These are phyloP conservation scores for Aspergillus sp. DNA, from an alignment of 2,329 filamentous ascomycete genomes.

Conservation along the genomic window DNA sequence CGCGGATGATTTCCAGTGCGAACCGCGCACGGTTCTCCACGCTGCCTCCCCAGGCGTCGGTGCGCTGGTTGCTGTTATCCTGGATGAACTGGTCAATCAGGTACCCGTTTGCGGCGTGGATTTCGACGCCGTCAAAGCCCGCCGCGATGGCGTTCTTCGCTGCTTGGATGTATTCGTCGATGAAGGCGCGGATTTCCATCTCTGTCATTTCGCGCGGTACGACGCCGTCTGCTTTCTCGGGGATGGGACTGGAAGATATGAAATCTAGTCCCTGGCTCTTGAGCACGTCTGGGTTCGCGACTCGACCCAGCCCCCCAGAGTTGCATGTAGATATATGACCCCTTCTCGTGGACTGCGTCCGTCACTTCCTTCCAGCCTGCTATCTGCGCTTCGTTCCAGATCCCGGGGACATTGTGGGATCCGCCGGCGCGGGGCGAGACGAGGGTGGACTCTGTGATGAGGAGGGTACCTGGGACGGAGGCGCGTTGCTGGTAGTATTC, in stretches of 20 bases:
- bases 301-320: constrained; percentile 59
- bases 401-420: constrained; percentile 52
- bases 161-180: constrained; percentile 40
- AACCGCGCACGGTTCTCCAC: constrained; percentile 51
- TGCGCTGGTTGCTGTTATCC: constrained; percentile 43
- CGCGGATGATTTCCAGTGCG: constrained; percentile 46
- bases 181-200: constrained; percentile 41
- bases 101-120: constrained; percentile 48
- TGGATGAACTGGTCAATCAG: constrained; percentile 50
- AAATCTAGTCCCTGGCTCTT: constrained; percentile 9
- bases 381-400: constrained; percentile 53
- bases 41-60: constrained; percentile 47
- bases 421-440: constrained; percentile 45
- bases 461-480: constrained; percentile 49
- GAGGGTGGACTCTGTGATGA: constrained; percentile 57
- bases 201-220: constrained; percentile 20
- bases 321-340: constrained; percentile 57
- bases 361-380: constrained; percentile 57
- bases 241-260: constrained; percentile 15
- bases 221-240: constrained; percentile 18
- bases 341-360: constrained; percentile 59
- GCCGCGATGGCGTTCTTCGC: constrained; percentile 50
- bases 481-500: constrained; percentile 54
- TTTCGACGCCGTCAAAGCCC: constrained; percentile 50
- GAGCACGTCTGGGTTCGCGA: constrained; percentile 37